These are phyloP conservation scores for Otatea glauca DNA, from an alignment of 176 grass and related monocot species.

Conservation along the genomic window DNA sequence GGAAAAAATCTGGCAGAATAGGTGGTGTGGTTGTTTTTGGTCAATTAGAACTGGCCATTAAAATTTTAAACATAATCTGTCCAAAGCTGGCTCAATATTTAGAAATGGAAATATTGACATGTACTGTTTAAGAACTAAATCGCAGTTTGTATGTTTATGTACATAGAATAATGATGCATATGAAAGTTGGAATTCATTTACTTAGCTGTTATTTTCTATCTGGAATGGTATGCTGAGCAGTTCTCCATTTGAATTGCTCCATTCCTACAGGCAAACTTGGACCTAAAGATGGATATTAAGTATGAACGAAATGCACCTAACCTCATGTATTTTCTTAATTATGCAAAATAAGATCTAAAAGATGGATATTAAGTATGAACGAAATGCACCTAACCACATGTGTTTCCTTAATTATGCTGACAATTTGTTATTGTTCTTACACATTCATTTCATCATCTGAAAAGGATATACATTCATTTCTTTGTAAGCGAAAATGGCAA, in stretches of 20 bases:
- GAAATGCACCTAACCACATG: background rate
- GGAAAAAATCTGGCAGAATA: background rate
- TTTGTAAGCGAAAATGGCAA: background rate
- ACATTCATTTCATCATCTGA: conserved; percentile 10
- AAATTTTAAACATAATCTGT: background rate
- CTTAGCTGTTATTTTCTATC: background rate
- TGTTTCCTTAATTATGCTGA: background rate
- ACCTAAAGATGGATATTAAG: conserved; percentile 11
- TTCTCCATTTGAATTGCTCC: background rate
- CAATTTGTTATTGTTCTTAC: background rate
- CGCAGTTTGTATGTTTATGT: background rate
- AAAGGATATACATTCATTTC: background rate
- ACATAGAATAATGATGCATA: conserved; percentile 5
- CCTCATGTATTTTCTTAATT: background rate
- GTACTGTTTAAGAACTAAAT: background rate
- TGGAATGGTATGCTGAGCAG: background rate
- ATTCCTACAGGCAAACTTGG: background rate
- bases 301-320: background rate
- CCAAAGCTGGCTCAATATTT: background rate
- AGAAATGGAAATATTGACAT: background rate
- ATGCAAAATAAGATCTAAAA: background rate
- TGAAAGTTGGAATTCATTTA: background rate
- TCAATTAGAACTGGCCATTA: background rate
- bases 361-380: no score
- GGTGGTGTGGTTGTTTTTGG: conserved; percentile 6